These are phyloP conservation scores for Nemania abortiva DNA, from an alignment of 2,329 filamentous ascomycete species.

Conservation along the genomic window DNA sequence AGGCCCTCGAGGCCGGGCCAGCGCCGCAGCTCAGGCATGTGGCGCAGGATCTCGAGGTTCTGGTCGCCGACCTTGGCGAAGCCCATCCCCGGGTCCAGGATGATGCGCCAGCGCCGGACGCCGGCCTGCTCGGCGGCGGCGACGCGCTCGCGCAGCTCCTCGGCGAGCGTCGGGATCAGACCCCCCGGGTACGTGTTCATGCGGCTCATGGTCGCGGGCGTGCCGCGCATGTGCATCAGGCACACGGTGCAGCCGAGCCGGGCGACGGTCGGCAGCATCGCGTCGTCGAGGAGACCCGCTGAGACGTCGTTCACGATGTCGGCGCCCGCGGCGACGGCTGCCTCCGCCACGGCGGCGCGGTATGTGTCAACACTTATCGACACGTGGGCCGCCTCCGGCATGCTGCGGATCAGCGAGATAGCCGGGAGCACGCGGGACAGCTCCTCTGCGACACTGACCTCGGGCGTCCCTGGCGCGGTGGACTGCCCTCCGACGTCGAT, in stretches of 20 bases:
- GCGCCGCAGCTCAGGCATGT: constrained; percentile 72
- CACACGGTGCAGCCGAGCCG: constrained; percentile 80
- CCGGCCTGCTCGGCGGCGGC: constrained; percentile 82
- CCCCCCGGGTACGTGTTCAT: constrained; percentile 72
- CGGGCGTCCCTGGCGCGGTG: constrained; percentile 79
- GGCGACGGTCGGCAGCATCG: constrained; percentile 86
- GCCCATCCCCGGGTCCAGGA: constrained; percentile 92
- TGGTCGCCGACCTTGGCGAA: constrained; percentile 88
- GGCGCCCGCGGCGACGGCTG: constrained; percentile 81
- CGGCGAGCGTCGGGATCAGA: constrained; percentile 57
- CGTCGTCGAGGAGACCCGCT: constrained; percentile 79
- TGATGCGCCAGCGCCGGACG: constrained; percentile 90
- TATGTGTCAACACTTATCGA: constrained; percentile 94
- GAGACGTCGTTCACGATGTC: constrained; percentile 97
- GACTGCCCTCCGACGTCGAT: constrained; percentile 96
- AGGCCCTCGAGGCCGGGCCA: constrained; percentile 75
- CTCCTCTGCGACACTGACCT: constrained; percentile 80
- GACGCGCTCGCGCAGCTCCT: constrained; percentile 78
- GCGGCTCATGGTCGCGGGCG: constrained; percentile 81
- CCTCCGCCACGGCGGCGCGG: constrained; percentile 82
- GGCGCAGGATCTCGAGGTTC: constrained; percentile 82
- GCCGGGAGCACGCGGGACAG: constrained; percentile 80
- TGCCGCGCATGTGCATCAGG: constrained; percentile 95
- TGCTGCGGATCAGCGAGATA: constrained; percentile 77
- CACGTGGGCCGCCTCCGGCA: constrained; percentile 72